A percentile compares a stretch with the other conserved stretches of the same genome.
Conservation (phyloP, 2,329 filamentous ascomycete genomes). For the Fusarium cyanostomum region DNA sequence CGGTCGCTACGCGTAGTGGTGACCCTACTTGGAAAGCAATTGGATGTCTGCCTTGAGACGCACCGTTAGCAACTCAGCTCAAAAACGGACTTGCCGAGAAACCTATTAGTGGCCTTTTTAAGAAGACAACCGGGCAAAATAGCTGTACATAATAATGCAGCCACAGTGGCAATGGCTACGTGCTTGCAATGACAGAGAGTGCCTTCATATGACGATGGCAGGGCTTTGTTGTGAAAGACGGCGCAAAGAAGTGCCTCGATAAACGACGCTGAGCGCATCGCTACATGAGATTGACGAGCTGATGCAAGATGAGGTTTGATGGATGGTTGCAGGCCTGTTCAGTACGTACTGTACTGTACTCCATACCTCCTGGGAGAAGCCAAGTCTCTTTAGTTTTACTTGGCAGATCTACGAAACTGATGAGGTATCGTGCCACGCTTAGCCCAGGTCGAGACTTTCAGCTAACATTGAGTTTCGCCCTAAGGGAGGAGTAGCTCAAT, state of each 20-base stretch:
- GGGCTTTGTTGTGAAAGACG: neutral
- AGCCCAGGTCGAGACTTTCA: constrained; percentile 2
- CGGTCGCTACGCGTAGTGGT: constrained; percentile 10
- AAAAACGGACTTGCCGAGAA: constrained; percentile 5
- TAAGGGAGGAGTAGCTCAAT: neutral
- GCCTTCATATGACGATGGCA: too few species aligned
- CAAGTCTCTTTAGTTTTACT: constrained; percentile 5
- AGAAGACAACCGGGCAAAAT: neutral
- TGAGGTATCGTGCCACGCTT: constrained; percentile 2
- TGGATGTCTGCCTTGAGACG: constrained; percentile 10
- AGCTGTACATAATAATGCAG: neutral
- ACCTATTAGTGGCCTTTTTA: neutral
- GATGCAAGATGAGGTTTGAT: neutral
- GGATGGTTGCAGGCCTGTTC: neutral
- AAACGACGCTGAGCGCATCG: neutral
- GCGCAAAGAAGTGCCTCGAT: neutral
- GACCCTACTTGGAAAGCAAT: constrained; percentile 16
- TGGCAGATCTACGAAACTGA: constrained; percentile 23
- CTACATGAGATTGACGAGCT: neutral
- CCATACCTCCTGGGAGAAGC: neutral
- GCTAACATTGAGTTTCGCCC: constrained; percentile 4
- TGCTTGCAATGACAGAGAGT: neutral
- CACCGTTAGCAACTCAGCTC: constrained; percentile 24
- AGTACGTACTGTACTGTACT: neutral
- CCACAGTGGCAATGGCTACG: constrained; percentile 25